Percentiles rank a stretch among this genome's conserved stretches.
These are phyloP conservation scores for Elaphomyces granulatus DNA, from an alignment of 495 filamentous ascomycete genomes.

Conservation along the genomic window DNA sequence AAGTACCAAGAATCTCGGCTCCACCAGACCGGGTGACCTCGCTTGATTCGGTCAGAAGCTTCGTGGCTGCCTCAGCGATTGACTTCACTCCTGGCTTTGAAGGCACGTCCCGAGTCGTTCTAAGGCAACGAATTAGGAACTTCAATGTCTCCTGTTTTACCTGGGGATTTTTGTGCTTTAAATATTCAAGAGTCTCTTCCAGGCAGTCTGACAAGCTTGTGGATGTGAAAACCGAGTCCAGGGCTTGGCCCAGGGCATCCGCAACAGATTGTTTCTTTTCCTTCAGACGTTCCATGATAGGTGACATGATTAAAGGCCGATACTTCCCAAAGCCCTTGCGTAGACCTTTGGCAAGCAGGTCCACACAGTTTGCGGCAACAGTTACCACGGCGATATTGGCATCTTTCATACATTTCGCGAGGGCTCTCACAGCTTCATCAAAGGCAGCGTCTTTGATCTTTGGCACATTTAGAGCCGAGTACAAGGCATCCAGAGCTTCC, in stretches of 20 bases:
- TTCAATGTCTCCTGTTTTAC: slow-evolving; percentile 89
- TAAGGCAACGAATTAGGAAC: slow-evolving; percentile 77
- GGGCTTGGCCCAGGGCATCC: slow-evolving; percentile 69
- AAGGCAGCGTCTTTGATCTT: slow-evolving; percentile 85
- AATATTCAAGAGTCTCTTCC: slow-evolving; percentile 72
- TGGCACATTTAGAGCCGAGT: slow-evolving; percentile 64
- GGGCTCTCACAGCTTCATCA: slow-evolving; percentile 59
- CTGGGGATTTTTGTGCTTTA: slow-evolving; percentile 92
- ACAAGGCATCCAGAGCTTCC: slow-evolving; percentile 77
- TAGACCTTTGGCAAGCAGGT: slow-evolving; percentile 79
- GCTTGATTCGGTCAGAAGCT: slow-evolving; percentile 75
- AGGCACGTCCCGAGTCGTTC: slow-evolving; percentile 70
- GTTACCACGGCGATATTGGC: slow-evolving; percentile 94
- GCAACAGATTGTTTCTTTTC: slow-evolving; percentile 89
- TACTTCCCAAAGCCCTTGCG: slow-evolving; percentile 68
- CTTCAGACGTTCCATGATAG: slow-evolving; percentile 89
- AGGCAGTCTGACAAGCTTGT: slow-evolving; percentile 70
- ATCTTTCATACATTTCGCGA: slow-evolving; percentile 97
- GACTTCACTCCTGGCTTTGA: slow-evolving; percentile 66
- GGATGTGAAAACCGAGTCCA: slow-evolving; percentile 74
- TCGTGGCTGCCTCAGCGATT: slow-evolving; percentile 75
- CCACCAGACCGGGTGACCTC: slow-evolving; percentile 75
- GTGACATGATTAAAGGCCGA: slow-evolving; percentile 58
- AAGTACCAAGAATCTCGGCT: slow-evolving; percentile 79
- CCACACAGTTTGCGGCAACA: slow-evolving; percentile 85